Base-by-base conservation (phyloP, 352 stramenopile species). In the Phytophthora pini region DNA sequence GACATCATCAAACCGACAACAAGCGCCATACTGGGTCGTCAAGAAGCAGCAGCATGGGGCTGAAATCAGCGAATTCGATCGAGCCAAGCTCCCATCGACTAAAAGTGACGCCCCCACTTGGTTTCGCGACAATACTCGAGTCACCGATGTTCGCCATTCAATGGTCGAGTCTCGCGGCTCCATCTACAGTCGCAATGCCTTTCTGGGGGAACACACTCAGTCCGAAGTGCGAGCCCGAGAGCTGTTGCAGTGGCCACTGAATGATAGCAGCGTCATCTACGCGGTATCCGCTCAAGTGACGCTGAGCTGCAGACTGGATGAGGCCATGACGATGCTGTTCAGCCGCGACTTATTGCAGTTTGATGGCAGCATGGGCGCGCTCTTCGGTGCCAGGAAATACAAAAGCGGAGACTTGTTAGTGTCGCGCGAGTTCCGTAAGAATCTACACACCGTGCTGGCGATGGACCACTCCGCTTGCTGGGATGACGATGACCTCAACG, bases 321-420 rank as follows among this genome's bases (percentile, higher is more conserved):
- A 92, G 34, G 81, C 79, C 1, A 64, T 88, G 50, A 81, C 80
- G 8, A 76, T 79, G 70, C 73, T 92, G 12, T 92, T 90, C 56
- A 89, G 76, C 47, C 74, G 71, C n/a, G 79, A 92, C 7, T 20
- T 58, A 8, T 50, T 79, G 27, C 77, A 89, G 39, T 80, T 86
- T 43, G 74, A 86, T 56, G 66, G 65, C 12, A 87, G 71, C 31
- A 88, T 90, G 81, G 66, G 66, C 9, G 72, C 84, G 2, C 70
- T 90, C 15, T 92, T 87, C 49, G 73, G 69, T 17, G 60, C 71
- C 13, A 76, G 69, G 61, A 87, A 87, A 57, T 79, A 80, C 72
- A 79, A 77, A 62, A 77, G 72, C 22, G 80, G 76, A 2, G 78
- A 92, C 29, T 52, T 88, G 46, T 40, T 92, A 9, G 56, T 84